These are phyloP conservation scores for Fagopyrum esculentum DNA, from an alignment of 148 eudicot species.

Conservation along the genomic window DNA sequence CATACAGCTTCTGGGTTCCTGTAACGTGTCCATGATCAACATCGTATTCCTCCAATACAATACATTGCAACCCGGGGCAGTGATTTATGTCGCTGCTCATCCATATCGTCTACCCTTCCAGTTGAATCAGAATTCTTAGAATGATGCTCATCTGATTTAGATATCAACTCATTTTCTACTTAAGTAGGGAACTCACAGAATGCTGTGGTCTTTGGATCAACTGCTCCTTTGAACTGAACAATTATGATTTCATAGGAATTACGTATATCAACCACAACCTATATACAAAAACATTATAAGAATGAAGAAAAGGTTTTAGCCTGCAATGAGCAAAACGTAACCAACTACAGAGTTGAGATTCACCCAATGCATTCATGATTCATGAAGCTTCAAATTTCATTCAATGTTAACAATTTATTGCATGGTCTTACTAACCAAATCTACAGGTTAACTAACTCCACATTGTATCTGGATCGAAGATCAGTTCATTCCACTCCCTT, in stretches of 20 bases:
- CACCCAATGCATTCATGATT: background rate
- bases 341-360: background rate
- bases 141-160: constrained; percentile 34
- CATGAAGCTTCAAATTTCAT: background rate
- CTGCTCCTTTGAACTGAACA: constrained; percentile 87
- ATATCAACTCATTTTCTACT: constrained; percentile 51
- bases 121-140: constrained; percentile 11
- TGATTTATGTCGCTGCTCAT: constrained; percentile 26
- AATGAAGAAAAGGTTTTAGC: background rate
- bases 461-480: too few species aligned
- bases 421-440: background rate
- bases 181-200: constrained; percentile 91
- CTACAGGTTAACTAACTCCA: background rate
- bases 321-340: background rate
- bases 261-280: constrained; percentile 96
- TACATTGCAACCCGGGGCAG: constrained; percentile 91
- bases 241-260: constrained; percentile 87
- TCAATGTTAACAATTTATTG: background rate
- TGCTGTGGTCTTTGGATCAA: constrained; percentile 82
- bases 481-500: too few species aligned
- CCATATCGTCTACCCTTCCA: constrained; percentile 22
- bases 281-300: background rate
- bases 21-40: constrained; percentile 84
- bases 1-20: constrained; percentile 80
- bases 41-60: constrained; percentile 96